These are phyloP conservation scores for Saturnispora quitensis DNA, from an alignment of 805 yeast species.

Conservation along the genomic window DNA sequence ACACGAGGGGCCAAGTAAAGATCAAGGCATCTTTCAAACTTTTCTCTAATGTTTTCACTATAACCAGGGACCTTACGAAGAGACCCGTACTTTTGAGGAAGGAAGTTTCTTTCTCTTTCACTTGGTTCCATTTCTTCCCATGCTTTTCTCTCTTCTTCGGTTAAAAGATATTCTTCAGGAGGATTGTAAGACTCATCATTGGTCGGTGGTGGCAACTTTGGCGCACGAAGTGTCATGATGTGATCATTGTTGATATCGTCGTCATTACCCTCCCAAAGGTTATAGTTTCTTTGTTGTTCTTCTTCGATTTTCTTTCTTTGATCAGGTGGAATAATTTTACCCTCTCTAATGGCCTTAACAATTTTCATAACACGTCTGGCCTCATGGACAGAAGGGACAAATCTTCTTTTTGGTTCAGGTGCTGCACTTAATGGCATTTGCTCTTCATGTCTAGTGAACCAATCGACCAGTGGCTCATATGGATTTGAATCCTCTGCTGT, in stretches of 20 bases:
- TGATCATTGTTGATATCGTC: slow-evolving; percentile 55
- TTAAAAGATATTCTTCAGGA: slow-evolving; percentile 85
- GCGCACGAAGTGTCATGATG: slow-evolving; percentile 88
- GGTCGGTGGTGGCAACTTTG: slow-evolving; percentile 92
- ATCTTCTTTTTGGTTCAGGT: slow-evolving; percentile 96
- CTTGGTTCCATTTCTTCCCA: slow-evolving; percentile 65
- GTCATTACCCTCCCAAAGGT: slow-evolving; percentile 72
- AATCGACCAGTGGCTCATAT: slow-evolving; percentile 88
- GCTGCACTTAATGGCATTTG: slow-evolving; percentile 86
- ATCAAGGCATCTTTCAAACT: slow-evolving; percentile 90
- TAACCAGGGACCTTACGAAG: slow-evolving; percentile 93
- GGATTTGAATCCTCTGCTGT: slow-evolving; percentile 78
- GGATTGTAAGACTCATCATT: slow-evolving; percentile 96
- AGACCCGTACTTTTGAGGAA: slow-evolving; percentile 75
- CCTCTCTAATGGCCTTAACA: slow-evolving; percentile 93
- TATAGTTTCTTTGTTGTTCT: slow-evolving; percentile 43
- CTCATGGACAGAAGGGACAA: slow-evolving; percentile 93
- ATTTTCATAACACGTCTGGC: slow-evolving; percentile 95
- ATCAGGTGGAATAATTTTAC: slow-evolving; percentile 76
- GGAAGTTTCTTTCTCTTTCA: slow-evolving; percentile 69
- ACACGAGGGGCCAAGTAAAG: slow-evolving; percentile 94
- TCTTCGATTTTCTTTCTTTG: slow-evolving; percentile 42
- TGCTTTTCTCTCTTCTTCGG: slow-evolving; percentile 63
- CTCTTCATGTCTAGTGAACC: slow-evolving; percentile 84
- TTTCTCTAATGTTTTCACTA: slow-evolving; percentile 73